phyloP scores from a whole-genome alignment of 331 rosid genomes.

The Quercus lobata region DNA sequence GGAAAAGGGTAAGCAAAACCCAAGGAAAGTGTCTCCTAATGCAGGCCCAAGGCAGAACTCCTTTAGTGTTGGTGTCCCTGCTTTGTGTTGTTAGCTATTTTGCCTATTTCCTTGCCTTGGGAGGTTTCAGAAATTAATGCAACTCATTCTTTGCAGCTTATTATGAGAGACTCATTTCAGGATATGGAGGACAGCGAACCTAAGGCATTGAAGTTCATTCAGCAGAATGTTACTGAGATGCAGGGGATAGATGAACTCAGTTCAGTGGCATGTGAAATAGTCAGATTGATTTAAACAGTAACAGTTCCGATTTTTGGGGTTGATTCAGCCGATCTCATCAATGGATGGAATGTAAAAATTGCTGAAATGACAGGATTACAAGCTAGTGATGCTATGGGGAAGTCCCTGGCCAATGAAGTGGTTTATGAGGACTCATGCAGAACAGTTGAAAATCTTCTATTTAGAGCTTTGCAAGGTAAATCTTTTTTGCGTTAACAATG shows the following conservation, averaged over 20 bases:
- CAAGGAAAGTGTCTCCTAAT: too few species aligned
- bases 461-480: constrained; percentile 62
- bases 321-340: too few species aligned
- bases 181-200: constrained; percentile 28
- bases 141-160: constrained; percentile 30
- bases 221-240: background rate
- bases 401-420: constrained; percentile 56
- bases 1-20: too few species aligned
- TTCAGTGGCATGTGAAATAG: constrained; percentile 78
- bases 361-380: too few species aligned
- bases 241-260: constrained; percentile 53
- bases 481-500: constrained; percentile 5
- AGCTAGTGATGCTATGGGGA: constrained; percentile 35
- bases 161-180: constrained; percentile 60
- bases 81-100: constrained; percentile 34
- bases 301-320: too few species aligned
- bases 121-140: too few species aligned
- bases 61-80: constrained; percentile 96
- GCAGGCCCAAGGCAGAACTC: constrained; percentile 79
- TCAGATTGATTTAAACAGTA: constrained; percentile 61
- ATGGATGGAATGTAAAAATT: too few species aligned
- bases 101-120: constrained; percentile 11
- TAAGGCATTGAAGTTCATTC: constrained; percentile 25
- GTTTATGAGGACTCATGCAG: constrained; percentile 53
- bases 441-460: constrained; percentile 32